Evolutionary conservation across 2,329 filamentous ascomycete genomes (phyloP).

Genomic region (Lachnellula arida): DNA sequence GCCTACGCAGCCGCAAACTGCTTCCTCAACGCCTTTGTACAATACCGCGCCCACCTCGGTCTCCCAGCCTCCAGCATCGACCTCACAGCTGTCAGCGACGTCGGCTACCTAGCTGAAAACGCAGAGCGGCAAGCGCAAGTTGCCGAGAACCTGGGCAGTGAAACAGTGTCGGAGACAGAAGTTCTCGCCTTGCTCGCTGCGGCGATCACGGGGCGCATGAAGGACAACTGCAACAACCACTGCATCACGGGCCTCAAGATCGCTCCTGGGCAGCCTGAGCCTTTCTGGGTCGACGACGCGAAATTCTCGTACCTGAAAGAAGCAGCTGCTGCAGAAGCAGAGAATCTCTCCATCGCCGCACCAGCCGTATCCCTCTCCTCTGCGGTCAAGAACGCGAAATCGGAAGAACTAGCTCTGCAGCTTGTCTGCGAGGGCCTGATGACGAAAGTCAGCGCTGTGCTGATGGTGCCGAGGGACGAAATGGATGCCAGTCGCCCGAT

Average conservation of each 20-base stretch:
- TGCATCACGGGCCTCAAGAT: slow-evolving; percentile 22
- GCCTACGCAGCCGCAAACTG: slow-evolving; percentile 33
- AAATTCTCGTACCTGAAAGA: slow-evolving; percentile 15
- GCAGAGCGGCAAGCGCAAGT: slow-evolving; percentile 7
- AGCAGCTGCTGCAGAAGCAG: slow-evolving; percentile 2
- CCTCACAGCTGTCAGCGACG: slow-evolving; percentile 18
- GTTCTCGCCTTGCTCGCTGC: slow-evolving; percentile 25
- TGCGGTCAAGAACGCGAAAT: slow-evolving; percentile 6
- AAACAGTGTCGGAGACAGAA: slow-evolving; percentile 17
- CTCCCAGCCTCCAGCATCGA: slow-evolving; percentile 21
- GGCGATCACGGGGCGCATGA: slow-evolving; percentile 23
- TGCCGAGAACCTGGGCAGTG: slow-evolving; percentile 13
- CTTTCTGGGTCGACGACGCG: slow-evolving; percentile 30
- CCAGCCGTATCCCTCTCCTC: slow-evolving; percentile 11
- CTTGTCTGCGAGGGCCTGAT: slow-evolving; percentile 37
- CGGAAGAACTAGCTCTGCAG: slow-evolving; percentile 18
- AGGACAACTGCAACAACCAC: slow-evolving; percentile 16
- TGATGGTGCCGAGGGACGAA: slow-evolving; percentile 44
- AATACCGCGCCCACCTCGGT: slow-evolving; percentile 17
- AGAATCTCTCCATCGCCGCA: background rate
- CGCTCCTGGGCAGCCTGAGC: slow-evolving; percentile 6
- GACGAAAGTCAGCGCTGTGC: slow-evolving; percentile 42
- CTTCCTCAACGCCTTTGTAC: slow-evolving; percentile 26
- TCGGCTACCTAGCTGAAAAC: slow-evolving; percentile 32
- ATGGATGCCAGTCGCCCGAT: slow-evolving; percentile 38